Percentiles rank a stretch among this genome's conserved stretches.
Conservation (phyloP, 192 early-diverging fungal species). For the Entomortierella parvispora region DNA sequence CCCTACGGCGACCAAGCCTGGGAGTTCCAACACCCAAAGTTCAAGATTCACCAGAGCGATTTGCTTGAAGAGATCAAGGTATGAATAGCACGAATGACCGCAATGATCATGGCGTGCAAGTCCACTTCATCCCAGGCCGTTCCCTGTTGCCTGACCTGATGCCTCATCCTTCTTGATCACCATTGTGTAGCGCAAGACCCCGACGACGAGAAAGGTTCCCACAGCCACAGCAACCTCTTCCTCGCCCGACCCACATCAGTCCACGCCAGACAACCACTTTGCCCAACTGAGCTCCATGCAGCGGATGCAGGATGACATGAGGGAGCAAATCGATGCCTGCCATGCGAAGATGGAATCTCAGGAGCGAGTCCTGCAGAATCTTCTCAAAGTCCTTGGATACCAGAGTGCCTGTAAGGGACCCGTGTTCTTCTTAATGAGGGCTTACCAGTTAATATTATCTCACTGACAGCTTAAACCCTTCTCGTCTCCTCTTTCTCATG, state of each 20-base stretch:
- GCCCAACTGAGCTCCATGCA: constrained; percentile 30
- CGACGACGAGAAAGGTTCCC: constrained; percentile 25
- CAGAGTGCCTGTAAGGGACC: constrained; percentile 37
- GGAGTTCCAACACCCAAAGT: constrained; percentile 77
- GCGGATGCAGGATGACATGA: constrained; percentile 37
- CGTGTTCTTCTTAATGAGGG: background rate
- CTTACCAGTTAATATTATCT: background rate
- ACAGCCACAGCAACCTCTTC: background rate
- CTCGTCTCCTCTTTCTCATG: no score
- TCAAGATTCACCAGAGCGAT: constrained; percentile 62
- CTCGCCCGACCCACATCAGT: constrained; percentile 3
- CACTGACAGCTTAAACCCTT: no score
- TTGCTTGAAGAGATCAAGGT: constrained; percentile 65
- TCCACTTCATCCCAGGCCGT: background rate
- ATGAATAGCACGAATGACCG: background rate
- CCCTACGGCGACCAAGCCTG: constrained; percentile 62
- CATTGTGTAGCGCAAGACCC: constrained; percentile 48
- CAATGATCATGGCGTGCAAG: background rate
- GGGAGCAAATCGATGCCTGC: constrained; percentile 51
- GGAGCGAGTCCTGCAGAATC: constrained; percentile 45
- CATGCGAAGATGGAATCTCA: constrained; percentile 50
- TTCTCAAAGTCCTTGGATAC: constrained; percentile 48
- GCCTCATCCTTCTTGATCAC: no score
- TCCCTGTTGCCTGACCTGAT: background rate
- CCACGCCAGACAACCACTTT: constrained; percentile 24